phyloP scores from a whole-genome alignment of 495 filamentous ascomycete genomes.

The Apiosordaria backusii region DNA sequence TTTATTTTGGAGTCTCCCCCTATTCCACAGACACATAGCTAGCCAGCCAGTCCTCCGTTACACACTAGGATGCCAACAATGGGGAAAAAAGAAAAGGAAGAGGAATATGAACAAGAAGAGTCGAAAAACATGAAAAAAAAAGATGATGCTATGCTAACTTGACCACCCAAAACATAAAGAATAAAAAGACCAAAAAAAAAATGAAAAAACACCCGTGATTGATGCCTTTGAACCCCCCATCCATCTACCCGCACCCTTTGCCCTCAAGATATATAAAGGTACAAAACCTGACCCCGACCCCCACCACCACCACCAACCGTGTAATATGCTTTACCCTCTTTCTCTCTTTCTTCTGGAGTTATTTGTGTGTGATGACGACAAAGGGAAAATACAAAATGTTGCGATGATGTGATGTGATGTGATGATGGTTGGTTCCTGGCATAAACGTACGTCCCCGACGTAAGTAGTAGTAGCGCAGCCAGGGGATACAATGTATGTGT shows the following conservation, averaged over 20 bases:
- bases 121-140: neutral
- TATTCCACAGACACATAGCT: neutral
- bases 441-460: neutral
- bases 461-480: neutral
- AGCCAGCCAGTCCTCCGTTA: neutral
- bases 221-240: too few species aligned
- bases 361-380: conserved; percentile 6
- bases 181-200: neutral
- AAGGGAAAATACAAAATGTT: too few species aligned
- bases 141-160: neutral
- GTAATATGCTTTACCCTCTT: neutral
- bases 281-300: neutral
- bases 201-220: too few species aligned
- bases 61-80: neutral
- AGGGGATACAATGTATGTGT: neutral
- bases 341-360: neutral
- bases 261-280: neutral
- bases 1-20: neutral
- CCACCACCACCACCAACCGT: conserved; percentile 4
- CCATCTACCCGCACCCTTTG: neutral
- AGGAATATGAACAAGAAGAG: neutral
- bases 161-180: neutral
- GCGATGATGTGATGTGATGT: too few species aligned
- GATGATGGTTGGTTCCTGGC: too few species aligned
- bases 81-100: conserved; percentile 4